Base-by-base conservation (phyloP, 139 green algal genomes). In the Picochlorum sp. region DNA sequence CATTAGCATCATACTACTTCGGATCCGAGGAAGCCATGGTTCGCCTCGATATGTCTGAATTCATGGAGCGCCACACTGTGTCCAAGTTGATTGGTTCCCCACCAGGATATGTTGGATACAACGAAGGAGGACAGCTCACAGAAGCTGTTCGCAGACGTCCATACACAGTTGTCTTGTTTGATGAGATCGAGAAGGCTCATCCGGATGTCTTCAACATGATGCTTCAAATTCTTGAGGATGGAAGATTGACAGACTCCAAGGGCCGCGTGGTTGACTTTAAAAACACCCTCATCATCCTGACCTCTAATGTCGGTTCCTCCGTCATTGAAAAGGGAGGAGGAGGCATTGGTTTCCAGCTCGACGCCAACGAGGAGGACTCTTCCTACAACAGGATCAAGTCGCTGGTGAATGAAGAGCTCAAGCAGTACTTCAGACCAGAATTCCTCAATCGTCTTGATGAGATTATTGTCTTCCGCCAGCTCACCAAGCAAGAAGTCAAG, bases 141-240 rank as follows among this genome's bases (percentile, higher is more conserved):
- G 94, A 99, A 81, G 94, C 94, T 13, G 94, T 98, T 51, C 73
- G 85, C 18, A 75, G 94, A 45, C 77, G 94, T 55, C 94, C 94
- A 4, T 99, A 99, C 90, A 97, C 94, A 0, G 88, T 99, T 47
- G 88, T 99, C 66, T 85, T 99, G 60, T 98, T 99, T 73, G 94
- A 98, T 85, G 94, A 99, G 86, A 96, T 99, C 69, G 94, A 98
- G 80, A 99, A 99, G 66, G 94, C 94, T 16, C 94, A 99, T 77
- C 94, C 94, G 11, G 94, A 99, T 61, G 94, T 99, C 38, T 99
- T 98, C 86, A 99, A 99, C 85, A 98, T 98, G 88, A 98, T 99
- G 92, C 90, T 99, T n/a, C 79, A 94, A 72, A 95, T 95, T 60
- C 79, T 97, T 49, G 90, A 96, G 71, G 90, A 96, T 57, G 86